Base-by-base conservation (phyloP, 352 stramenopile genomes). In the Globisporangium okanoganense region DNA sequence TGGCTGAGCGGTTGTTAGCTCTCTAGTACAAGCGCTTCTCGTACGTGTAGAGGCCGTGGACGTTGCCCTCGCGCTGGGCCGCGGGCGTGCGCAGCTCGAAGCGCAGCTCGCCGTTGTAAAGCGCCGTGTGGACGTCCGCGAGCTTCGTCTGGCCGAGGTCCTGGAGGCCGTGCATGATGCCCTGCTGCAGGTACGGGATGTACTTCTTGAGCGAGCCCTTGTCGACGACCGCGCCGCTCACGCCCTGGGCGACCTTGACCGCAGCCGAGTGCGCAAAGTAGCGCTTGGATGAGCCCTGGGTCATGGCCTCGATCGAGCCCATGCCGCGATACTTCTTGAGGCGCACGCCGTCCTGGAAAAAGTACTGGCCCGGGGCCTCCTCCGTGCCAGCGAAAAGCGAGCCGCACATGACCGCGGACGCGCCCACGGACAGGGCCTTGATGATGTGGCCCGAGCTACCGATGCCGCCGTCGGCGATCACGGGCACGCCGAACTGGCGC, bases 321-420 rank as follows among this genome's bases (percentile, higher is more conserved):
- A 99, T 99, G 63, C 98, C 98, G 69, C 97, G 92, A 85, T 99
- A 99, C 73, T 98, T 97, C 81, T 99, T 99, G 33, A 99, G 81
- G 58, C 98, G 95, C 60, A 99, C 97, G 45, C 98, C 98, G 74
- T 99, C 97, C 85, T 99, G 97, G 83, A 99, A 99, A 74, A 99
- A 99, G 83, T 99, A 99, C 73, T 99, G 96, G 29, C 98, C 98
- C 4, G 98, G 98, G 27, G 97, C 94, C 76, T 99, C 98, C 67
- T 99, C 97, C 3, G 97, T 99, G 54, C 98, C 98, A 24, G 98
- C 98, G 62, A 99, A 97, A 71, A 99, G 98, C 67, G 92, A 98
- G 38, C 98, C 98, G 92, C 99, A 99, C 97, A 99, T 99, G 64
- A 99, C 97, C 31, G 95, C 97, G 45, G 94, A 98, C 22, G 98